Evolutionary conservation across 345 rosid genomes (phyloP), one percentile per base, ranked within the genome.

Genomic region (Populus pruinosa): DNA sequence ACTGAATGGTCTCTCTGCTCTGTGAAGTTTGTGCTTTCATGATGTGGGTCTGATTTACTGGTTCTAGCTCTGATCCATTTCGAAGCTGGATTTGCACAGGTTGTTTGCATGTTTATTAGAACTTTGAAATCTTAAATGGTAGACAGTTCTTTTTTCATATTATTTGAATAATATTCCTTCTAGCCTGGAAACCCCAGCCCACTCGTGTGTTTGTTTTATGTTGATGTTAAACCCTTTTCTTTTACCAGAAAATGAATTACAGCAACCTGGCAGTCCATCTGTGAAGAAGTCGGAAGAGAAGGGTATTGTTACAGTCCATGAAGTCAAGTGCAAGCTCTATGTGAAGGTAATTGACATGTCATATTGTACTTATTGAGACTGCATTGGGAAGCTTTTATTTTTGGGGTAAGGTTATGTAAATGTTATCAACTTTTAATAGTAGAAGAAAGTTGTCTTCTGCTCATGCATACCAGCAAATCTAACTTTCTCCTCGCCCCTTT

Each of bases 311-410:
- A 87, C 90, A 33, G 95, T 92, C 77, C 98, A 96, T 85, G 97
- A 96, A 84, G 97, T 93, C 78, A 96, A 96, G 84, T 93, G 98
- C 91, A 96, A 96, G 84, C 90, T 96, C 75, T 96, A 93, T 83
- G 92, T 96, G 36, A 96, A 92, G 97, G 99, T 93, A 85, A 68
- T 18, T 84, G 3, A 74, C 62, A 27, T 36, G 5, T 10, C 36
- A 62, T 21, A 25, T 35, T 74, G 33, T 76, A 39, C 69, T 76
- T 10, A 16, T 18, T 79, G 70, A 64, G 50, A 73, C 8, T 14
- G 50, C 18, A 41, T 17, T 64, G 23, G 23, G 39, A 73, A 27
- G 36, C 25, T 21, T 13, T 23, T 39, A 1, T 3, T 67, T 79
- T 62, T n/a, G 61, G n/a, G 31, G 5, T 62, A 2, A 47, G 44